These are phyloP conservation scores for Ascosphaera apis DNA, from an alignment of 2,329 filamentous ascomycete genomes.

Conservation along the genomic window DNA sequence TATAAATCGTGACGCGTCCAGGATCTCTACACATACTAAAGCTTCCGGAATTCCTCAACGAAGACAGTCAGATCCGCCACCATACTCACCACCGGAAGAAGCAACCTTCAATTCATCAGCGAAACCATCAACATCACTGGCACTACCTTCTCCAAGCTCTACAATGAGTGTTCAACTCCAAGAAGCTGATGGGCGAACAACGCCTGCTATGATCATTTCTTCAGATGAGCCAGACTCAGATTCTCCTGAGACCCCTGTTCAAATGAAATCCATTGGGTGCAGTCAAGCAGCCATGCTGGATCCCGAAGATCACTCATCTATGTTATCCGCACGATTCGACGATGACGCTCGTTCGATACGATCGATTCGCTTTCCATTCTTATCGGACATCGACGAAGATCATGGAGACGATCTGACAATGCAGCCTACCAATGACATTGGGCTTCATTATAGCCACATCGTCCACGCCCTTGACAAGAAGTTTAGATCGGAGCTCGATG, in stretches of 20 bases:
- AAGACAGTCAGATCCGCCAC: slow-evolving; percentile 6
- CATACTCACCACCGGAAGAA: slow-evolving; percentile 5
- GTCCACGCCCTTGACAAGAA: slow-evolving; percentile 12
- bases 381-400: slow-evolving; percentile 6
- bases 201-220: not conserved
- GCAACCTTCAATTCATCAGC: slow-evolving; percentile 1
- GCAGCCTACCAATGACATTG: slow-evolving; percentile 12
- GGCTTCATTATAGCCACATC: slow-evolving; percentile 11
- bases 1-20: slow-evolving; percentile 13
- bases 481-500: slow-evolving; percentile 10
- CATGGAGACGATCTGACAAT: slow-evolving; percentile 8
- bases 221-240: not conserved
- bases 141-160: not conserved
- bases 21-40: slow-evolving; percentile 9
- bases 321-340: slow-evolving; percentile 3
- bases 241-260: not conserved
- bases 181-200: not conserved
- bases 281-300: slow-evolving; percentile 1
- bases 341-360: slow-evolving; percentile 4
- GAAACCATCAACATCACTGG: not conserved
- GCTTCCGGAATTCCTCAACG: too few species aligned
- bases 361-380: too few species aligned
- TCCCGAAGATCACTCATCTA: not conserved
- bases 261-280: not conserved
- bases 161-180: slow-evolving; percentile 1